phyloP scores from a whole-genome alignment of 78 protist species.

The Diacronema lutheri region DNA sequence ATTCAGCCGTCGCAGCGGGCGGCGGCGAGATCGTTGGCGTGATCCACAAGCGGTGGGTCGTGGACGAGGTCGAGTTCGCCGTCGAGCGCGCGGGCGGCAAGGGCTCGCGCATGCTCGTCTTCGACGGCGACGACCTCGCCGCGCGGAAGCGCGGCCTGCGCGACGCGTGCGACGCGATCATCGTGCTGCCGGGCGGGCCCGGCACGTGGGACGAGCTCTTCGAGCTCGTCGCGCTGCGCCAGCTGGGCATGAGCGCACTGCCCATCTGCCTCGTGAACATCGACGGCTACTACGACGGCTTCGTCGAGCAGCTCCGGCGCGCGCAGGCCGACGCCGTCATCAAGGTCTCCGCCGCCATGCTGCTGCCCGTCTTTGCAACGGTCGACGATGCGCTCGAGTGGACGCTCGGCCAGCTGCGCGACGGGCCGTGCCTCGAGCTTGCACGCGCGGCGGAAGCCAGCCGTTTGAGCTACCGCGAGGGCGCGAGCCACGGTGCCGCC shows the following conservation, averaged over 20 bases:
- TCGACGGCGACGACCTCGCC: background rate
- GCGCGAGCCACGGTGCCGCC: too few relatives aligned
- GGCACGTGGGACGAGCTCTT: slow-evolving; percentile 11
- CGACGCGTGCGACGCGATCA: background rate
- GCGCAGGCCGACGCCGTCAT: too few relatives aligned
- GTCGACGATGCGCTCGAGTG: too few relatives aligned
- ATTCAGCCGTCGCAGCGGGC: background rate
- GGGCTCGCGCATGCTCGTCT: background rate
- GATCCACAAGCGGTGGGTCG: background rate
- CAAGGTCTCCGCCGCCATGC: too few relatives aligned
- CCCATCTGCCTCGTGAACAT: background rate
- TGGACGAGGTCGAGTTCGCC: background rate
- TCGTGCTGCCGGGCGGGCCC: slow-evolving; percentile 1
- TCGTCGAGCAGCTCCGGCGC: too few relatives aligned
- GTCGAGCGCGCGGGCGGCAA: background rate
- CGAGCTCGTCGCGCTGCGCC: background rate
- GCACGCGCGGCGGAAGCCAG: too few relatives aligned
- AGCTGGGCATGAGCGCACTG: background rate
- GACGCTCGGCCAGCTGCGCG: too few relatives aligned
- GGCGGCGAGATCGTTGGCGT: background rate
- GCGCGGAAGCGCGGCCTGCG: background rate
- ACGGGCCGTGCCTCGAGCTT: too few relatives aligned
- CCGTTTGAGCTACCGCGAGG: too few relatives aligned
- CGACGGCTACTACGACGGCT: slow-evolving; percentile 7
- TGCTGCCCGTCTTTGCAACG: too few relatives aligned